These are phyloP conservation scores for Agapanthus africanus DNA, from an alignment of 106 monocot genomes.

Conservation along the genomic window DNA sequence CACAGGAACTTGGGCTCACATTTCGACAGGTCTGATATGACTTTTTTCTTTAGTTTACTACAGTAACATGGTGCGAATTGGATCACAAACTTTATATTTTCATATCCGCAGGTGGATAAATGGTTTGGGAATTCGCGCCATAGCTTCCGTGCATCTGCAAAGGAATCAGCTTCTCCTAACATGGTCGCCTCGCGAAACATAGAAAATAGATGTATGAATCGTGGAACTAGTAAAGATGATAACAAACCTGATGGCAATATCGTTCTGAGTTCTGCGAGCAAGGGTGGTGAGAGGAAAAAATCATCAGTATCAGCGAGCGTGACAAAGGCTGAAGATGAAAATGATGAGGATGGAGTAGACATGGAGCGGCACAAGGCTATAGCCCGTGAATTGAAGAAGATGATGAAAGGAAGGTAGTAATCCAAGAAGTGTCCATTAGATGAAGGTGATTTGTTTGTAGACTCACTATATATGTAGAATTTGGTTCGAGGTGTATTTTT, in stretches of 20 bases:
- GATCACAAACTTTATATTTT: no score
- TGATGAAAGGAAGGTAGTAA: slow-evolving; percentile 4
- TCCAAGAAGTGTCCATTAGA: no score
- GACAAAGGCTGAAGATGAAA: not conserved
- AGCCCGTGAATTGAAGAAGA: slow-evolving; percentile 23
- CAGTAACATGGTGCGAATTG: no score
- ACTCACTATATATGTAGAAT: no score
- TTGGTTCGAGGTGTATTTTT: no score
- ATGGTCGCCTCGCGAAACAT: not conserved
- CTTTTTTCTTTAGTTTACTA: not conserved
- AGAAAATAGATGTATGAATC: not conserved
- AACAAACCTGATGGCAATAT: not conserved
- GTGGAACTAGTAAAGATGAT: not conserved
- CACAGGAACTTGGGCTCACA: slow-evolving; percentile 21
- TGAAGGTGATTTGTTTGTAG: no score
- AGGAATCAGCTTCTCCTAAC: not conserved
- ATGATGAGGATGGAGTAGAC: slow-evolving; percentile 4
- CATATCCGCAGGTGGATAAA: slow-evolving; percentile 10
- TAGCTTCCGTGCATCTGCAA: slow-evolving; percentile 1
- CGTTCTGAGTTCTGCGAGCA: not conserved
- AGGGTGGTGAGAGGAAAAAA: slow-evolving; percentile 1
- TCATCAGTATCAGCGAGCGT: not conserved
- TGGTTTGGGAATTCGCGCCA: slow-evolving; percentile 12
- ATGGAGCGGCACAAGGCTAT: slow-evolving; percentile 14
- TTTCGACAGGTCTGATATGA: slow-evolving; percentile 10